Evolutionary conservation across 2,329 filamentous ascomycete species (phyloP).

Genomic region (Simplicillium aogashimaense): DNA sequence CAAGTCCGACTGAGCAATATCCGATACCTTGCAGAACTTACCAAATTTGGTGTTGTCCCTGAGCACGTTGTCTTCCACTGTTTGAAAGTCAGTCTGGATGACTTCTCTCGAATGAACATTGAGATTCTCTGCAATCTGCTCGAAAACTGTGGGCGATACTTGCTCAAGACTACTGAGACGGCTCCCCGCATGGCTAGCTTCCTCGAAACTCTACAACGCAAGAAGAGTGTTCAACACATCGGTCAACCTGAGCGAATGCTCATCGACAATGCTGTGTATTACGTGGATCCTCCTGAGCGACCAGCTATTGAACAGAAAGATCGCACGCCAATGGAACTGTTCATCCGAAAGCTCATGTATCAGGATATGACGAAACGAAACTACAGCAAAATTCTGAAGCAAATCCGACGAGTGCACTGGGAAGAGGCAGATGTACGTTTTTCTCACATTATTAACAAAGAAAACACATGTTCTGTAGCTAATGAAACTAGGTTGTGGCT

Average conservation of each 20-base stretch:
- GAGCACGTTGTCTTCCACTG: constrained; percentile 99
- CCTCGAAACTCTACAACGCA: constrained; percentile 86
- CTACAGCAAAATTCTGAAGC: constrained; percentile 86
- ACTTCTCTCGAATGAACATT: constrained; percentile 98
- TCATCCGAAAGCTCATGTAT: constrained; percentile 87
- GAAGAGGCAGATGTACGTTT: constrained; percentile 68
- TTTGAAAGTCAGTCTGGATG: constrained; percentile 91
- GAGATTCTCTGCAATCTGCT: constrained; percentile 95
- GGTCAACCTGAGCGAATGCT: constrained; percentile 96
- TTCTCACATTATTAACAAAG: neutral
- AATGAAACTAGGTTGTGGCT: constrained; percentile 46
- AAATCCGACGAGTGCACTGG: constrained; percentile 94
- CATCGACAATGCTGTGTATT: constrained; percentile 96
- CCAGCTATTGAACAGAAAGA: constrained; percentile 96
- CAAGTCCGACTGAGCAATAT: constrained; percentile 91
- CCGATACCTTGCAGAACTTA: constrained; percentile 93
- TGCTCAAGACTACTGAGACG: constrained; percentile 87
- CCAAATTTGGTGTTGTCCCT: constrained; percentile 95
- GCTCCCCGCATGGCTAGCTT: constrained; percentile 89
- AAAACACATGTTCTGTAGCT: constrained; percentile 2
- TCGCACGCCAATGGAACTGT: constrained; percentile 83
- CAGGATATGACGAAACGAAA: constrained; percentile 89
- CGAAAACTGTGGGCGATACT: constrained; percentile 91
- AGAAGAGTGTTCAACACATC: constrained; percentile 91
- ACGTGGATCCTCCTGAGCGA: constrained; percentile 89